These are phyloP conservation scores for Narthecium ossifragum DNA, from an alignment of 106 monocot genomes.

Conservation along the genomic window DNA sequence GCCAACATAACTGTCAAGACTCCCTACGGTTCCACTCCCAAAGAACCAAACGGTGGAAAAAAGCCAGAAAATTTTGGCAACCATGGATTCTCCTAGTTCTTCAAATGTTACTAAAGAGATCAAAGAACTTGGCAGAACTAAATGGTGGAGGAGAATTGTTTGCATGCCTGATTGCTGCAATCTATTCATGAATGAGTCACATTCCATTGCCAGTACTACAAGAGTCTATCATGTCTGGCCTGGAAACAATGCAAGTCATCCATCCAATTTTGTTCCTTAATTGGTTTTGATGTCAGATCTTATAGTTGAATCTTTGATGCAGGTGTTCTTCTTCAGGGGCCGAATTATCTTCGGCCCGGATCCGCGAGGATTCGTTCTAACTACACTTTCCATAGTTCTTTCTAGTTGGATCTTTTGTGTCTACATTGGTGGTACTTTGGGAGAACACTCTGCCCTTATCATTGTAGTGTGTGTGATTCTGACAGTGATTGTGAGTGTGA, in stretches of 20 bases:
- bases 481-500: conserved; percentile 17
- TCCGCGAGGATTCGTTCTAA: conserved; percentile 31
- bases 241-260: conserved; percentile 23
- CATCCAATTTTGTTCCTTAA: not conserved
- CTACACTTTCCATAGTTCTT: conserved; percentile 18
- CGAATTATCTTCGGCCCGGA: conserved; percentile 32
- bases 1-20: too few species aligned
- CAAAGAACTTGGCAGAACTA: too few species aligned
- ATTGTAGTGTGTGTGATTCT: conserved; percentile 9
- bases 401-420: conserved; percentile 27
- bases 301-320: not conserved
- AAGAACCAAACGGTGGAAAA: too few species aligned
- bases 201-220: not conserved
- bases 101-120: too few species aligned
- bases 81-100: too few species aligned
- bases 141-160: too few species aligned
- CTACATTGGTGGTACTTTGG: conserved; percentile 8
- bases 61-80: too few species aligned
- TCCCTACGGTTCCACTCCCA: too few species aligned
- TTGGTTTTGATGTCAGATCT: not conserved
- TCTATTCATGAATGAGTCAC: too few species aligned
- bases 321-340: conserved; percentile 38
- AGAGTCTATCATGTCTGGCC: conserved; percentile 38
- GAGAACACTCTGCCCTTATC: not conserved
- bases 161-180: too few species aligned